These are phyloP conservation scores for Calocybe cyanea DNA, from an alignment of 768 basidiomycete species.

Conservation along the genomic window DNA sequence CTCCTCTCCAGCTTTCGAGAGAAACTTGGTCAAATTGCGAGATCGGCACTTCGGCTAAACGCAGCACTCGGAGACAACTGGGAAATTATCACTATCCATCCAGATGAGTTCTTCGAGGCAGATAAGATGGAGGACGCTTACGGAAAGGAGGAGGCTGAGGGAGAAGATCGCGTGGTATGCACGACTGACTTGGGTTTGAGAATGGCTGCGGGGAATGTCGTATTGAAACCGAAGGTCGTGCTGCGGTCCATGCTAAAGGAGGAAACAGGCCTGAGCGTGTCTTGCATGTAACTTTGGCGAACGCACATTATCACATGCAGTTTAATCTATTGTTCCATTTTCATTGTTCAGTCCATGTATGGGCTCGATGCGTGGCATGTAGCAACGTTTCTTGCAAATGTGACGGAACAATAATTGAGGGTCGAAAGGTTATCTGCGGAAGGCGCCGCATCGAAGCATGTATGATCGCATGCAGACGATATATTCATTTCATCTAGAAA, in stretches of 20 bases:
- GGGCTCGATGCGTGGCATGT: too few species aligned
- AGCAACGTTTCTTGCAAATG: too few species aligned
- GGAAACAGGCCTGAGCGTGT: conserved; percentile 1
- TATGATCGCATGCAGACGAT: too few species aligned
- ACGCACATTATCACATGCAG: too few species aligned
- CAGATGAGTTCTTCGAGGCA: conserved; percentile 23
- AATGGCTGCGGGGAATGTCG: conserved; percentile 10
- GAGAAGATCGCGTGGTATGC: conserved; percentile 25
- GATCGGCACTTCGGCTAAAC: conserved; percentile 28
- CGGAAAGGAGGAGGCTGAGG: conserved; percentile 12
- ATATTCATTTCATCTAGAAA: too few species aligned
- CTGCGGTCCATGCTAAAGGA: conserved; percentile 17
- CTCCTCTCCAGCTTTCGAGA: conserved; percentile 10
- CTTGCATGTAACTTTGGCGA: too few species aligned
- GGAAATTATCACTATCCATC: conserved; percentile 22
- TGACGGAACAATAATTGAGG: too few species aligned
- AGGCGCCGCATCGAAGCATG: too few species aligned
- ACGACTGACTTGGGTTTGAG: conserved; percentile 29
- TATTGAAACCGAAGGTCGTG: conserved; percentile 28
- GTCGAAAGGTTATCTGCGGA: too few species aligned
- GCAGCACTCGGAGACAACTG: conserved; percentile 21
- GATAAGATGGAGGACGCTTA: conserved; percentile 28
- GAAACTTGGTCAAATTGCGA: conserved; percentile 21
- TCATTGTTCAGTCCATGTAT: too few species aligned
- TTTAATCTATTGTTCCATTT: too few species aligned